Conservation (phyloP, 2,329 filamentous ascomycete genomes). For the Ophiostoma populinum region DNA sequence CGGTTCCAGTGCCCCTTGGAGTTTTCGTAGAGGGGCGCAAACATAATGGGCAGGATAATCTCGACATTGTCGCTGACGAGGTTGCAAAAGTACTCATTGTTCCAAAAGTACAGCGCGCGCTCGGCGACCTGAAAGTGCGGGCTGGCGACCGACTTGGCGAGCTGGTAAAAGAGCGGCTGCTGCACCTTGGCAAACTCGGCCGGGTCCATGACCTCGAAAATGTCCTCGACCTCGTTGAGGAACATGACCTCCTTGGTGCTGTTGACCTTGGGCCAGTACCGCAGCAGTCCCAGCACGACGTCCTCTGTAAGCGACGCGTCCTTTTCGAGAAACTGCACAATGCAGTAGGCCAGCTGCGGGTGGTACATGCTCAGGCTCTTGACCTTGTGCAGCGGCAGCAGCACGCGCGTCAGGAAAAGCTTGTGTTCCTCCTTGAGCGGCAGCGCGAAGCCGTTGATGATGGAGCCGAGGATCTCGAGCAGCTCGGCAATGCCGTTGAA, state of each 20-base stretch:
- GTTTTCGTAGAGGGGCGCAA: conserved; percentile 93
- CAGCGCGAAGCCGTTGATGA: conserved; percentile 96
- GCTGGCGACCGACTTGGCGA: conserved; percentile 94
- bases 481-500: conserved; percentile 98
- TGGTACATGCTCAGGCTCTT: conserved; percentile 99
- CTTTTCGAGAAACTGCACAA: conserved; percentile 96
- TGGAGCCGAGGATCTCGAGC: conserved; percentile 90
- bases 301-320: conserved; percentile 95
- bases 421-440: conserved; percentile 98
- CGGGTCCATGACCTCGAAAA: conserved; percentile 99
- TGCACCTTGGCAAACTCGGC: conserved; percentile 98
- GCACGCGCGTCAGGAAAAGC: conserved; percentile 81
- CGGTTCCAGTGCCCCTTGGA: conserved; percentile 99
- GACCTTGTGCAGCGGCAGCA: conserved; percentile 91
- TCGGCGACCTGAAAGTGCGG: conserved; percentile 98
- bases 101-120: conserved; percentile 97
- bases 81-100: conserved; percentile 99
- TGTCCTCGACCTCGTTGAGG: conserved; percentile 96
- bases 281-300: conserved; percentile 81
- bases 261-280: conserved; percentile 99
- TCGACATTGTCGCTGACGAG: conserved; percentile 97
- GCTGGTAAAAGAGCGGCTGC: conserved; percentile 89
- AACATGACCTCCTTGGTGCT: conserved; percentile 99
- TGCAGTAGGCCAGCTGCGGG: conserved; percentile 94
- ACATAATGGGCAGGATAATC: conserved; percentile 98